Percentiles rank a stretch among this genome's conserved stretches.
phyloP scores from a whole-genome alignment of 2,329 filamentous ascomycete genomes.

The Pseudocercospora eumusae region DNA sequence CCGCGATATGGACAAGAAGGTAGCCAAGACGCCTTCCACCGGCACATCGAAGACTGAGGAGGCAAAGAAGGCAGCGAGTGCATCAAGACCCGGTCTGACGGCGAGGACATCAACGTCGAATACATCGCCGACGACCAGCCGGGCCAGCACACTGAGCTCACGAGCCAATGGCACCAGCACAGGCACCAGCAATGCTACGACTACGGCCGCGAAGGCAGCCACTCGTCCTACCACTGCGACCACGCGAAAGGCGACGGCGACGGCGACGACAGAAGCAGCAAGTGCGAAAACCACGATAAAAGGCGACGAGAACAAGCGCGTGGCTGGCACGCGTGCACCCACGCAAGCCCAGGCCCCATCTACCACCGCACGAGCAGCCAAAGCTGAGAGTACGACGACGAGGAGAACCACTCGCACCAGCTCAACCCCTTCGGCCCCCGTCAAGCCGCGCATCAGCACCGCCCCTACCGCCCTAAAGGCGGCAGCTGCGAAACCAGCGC shows the following conservation, averaged over 20 bases:
- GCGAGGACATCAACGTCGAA: conserved; percentile 12
- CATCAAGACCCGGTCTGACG: conserved; percentile 9
- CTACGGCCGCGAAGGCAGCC: neutral
- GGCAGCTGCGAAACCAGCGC: neutral
- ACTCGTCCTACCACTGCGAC: neutral
- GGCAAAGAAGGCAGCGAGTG: conserved; percentile 13
- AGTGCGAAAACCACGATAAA: conserved; percentile 9
- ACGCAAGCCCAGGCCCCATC: conserved; percentile 15
- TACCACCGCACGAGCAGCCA: conserved; percentile 15
- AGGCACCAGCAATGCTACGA: neutral
- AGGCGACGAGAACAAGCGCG: conserved; percentile 16
- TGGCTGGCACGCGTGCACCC: conserved; percentile 13
- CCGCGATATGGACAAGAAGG: conserved; percentile 13
- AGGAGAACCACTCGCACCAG: too few relatives aligned
- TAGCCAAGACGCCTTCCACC: conserved; percentile 6
- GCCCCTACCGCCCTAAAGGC: conserved; percentile 7
- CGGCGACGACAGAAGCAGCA: neutral
- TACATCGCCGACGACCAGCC: conserved; percentile 11
- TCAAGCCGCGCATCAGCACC: conserved; percentile 15
- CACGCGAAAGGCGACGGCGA: neutral
- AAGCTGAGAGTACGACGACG: conserved; percentile 16
- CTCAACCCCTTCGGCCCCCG: conserved; percentile 9
- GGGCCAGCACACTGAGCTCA: conserved; percentile 23
- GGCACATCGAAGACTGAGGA: conserved; percentile 10
- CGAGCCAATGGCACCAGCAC: conserved; percentile 22